These are phyloP conservation scores for Sporobolus alterniflorus DNA, from an alignment of 202 grass and related monocot genomes.

Conservation along the genomic window DNA sequence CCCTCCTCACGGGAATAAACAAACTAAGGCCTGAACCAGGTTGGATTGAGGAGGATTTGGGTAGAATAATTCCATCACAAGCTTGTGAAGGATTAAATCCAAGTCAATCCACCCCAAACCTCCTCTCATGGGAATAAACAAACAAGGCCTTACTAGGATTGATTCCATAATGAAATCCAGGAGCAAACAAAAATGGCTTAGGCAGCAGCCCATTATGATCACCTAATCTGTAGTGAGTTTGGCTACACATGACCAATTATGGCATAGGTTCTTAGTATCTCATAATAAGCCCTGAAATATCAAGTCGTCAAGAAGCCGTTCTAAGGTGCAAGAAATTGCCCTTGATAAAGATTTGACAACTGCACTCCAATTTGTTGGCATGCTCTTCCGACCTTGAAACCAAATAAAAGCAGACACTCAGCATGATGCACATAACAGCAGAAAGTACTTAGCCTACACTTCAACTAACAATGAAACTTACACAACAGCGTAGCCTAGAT, in stretches of 20 bases:
- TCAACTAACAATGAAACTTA: not conserved
- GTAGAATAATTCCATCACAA: too few species aligned
- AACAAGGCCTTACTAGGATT: too few species aligned
- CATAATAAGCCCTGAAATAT: not conserved
- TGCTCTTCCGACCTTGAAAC: not conserved
- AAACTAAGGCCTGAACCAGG: too few species aligned
- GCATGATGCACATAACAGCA: not conserved
- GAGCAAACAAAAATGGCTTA: too few species aligned
- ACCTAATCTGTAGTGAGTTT: too few species aligned
- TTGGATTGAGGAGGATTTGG: too few species aligned
- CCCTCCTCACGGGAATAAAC: too few species aligned
- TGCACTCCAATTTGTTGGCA: not conserved
- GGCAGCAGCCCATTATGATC: too few species aligned
- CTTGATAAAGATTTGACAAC: not conserved
- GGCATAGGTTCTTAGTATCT: not conserved
- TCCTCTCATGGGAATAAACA: too few species aligned
- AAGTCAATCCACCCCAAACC: too few species aligned
- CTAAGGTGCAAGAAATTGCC: not conserved
- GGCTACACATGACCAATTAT: not conserved
- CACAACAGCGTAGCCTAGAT: not conserved
- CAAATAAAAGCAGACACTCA: not conserved
- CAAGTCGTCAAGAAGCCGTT: not conserved
- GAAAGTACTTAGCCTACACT: not conserved
- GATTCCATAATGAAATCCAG: too few species aligned
- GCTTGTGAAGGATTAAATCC: too few species aligned